Evolutionary conservation across 129 eudicot genomes (phyloP).

Genomic region (Saussurea involucrata): DNA sequence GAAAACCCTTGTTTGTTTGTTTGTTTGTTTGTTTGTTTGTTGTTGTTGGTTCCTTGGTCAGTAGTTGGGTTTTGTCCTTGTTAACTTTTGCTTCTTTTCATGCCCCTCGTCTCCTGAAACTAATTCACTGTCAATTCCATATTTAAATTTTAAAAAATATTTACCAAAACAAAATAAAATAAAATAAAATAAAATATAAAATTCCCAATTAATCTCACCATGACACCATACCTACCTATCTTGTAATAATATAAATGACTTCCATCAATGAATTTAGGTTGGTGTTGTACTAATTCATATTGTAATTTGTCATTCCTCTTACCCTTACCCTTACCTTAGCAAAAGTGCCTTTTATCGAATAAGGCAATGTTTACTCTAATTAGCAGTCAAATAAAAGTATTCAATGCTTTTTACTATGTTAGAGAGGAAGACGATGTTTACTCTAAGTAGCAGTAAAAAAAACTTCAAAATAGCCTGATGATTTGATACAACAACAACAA

Average conservation of each 20-base stretch:
- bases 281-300: background rate
- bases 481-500: background rate
- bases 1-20: background rate
- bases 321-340: background rate
- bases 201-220: background rate
- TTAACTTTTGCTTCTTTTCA: constrained; percentile 28
- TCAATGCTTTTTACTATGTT: background rate
- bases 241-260: background rate
- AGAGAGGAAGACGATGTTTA: background rate
- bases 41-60: background rate
- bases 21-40: no score
- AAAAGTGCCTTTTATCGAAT: background rate
- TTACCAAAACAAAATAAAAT: no score
- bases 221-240: background rate
- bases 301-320: background rate
- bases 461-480: background rate
- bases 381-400: no score
- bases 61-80: constrained; percentile 43
- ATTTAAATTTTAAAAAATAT: no score
- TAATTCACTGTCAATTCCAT: constrained; percentile 31
- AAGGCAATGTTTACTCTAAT: background rate
- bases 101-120: constrained; percentile 18
- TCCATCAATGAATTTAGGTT: background rate
- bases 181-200: no score
- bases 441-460: background rate